Conservation (phyloP, 495 filamentous ascomycete genomes). For the Neurospora sp. region DNA sequence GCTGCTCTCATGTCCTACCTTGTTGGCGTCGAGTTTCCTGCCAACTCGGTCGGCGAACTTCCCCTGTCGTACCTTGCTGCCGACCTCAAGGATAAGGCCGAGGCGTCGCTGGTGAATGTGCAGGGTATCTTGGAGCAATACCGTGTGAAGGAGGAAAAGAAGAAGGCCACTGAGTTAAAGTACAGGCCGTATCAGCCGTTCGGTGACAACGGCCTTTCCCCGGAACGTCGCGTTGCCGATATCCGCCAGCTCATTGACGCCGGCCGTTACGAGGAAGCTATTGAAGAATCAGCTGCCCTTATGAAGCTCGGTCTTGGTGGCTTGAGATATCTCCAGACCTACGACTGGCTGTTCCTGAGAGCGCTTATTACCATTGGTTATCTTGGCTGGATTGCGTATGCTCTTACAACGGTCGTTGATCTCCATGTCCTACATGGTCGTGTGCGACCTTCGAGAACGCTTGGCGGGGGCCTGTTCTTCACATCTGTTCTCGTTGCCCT, state of each 20-base stretch:
- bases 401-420: conserved; percentile 84
- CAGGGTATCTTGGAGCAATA: conserved; percentile 94
- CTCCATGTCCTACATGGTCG: conserved; percentile 74
- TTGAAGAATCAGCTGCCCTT: conserved; percentile 61
- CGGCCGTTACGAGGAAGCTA: conserved; percentile 61
- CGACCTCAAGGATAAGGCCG: conserved; percentile 62
- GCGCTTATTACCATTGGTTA: conserved; percentile 91
- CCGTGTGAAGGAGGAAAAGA: conserved; percentile 82
- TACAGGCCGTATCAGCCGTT: conserved; percentile 62
- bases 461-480: conserved; percentile 54
- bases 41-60: conserved; percentile 92
- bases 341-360: conserved; percentile 94
- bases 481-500: conserved; percentile 63
- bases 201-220: conserved; percentile 50
- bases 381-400: conserved; percentile 93
- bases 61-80: conserved; percentile 74
- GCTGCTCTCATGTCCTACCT: conserved; percentile 96
- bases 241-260: conserved; percentile 59
- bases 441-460: conserved; percentile 54
- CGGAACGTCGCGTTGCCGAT: conserved; percentile 55
- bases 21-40: conserved; percentile 82
- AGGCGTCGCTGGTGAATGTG: conserved; percentile 79
- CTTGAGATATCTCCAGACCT: conserved; percentile 86
- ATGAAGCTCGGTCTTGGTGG: conserved; percentile 73
- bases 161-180: conserved; percentile 60